Percentiles rank a stretch among this genome's conserved stretches.
Conservation (phyloP, 208 protist genomes). For the Leishmania gerbilli region DNA sequence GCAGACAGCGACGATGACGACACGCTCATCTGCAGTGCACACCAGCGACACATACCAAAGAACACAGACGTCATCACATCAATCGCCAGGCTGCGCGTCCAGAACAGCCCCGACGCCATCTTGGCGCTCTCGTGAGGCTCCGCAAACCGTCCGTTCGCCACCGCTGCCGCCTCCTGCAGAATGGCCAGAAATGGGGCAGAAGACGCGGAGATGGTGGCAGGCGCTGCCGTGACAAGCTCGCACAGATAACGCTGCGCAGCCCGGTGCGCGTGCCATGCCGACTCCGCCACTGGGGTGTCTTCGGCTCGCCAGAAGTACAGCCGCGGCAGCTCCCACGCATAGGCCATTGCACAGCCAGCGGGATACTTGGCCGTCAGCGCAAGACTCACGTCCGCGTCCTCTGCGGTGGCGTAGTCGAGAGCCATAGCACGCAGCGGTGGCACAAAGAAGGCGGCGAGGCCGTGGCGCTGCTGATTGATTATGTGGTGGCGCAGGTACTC, state of each 20-base stretch:
- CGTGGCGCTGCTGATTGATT: slow-evolving; percentile 39
- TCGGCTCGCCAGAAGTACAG: slow-evolving; percentile 42
- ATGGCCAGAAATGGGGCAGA: slow-evolving; percentile 44
- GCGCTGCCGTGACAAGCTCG: slow-evolving; percentile 19
- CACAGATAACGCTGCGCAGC: slow-evolving; percentile 32
- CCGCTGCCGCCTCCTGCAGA: slow-evolving; percentile 38
- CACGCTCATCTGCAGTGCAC: slow-evolving; percentile 20
- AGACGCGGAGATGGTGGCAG: background rate
- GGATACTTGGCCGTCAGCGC: slow-evolving; percentile 33
- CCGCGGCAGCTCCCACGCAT: slow-evolving; percentile 56
- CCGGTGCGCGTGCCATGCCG: slow-evolving; percentile 35
- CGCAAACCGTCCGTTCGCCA: slow-evolving; percentile 24
- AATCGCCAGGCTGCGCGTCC: slow-evolving; percentile 1
- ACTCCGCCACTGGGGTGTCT: slow-evolving; percentile 38
- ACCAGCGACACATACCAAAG: slow-evolving; percentile 51
- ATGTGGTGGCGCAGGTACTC: slow-evolving; percentile 47
- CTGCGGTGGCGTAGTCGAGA: slow-evolving; percentile 53
- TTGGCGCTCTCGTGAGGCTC: background rate
- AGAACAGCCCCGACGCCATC: background rate
- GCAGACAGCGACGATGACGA: background rate
- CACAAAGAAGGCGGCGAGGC: slow-evolving; percentile 63
- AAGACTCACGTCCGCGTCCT: slow-evolving; percentile 30
- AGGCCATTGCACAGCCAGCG: slow-evolving; percentile 41
- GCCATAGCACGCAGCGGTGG: slow-evolving; percentile 73
- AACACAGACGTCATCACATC: slow-evolving; percentile 55